Evolutionary conservation across 2,329 filamentous ascomycete species (phyloP).

Genomic region (Fusarium bulbicola): DNA sequence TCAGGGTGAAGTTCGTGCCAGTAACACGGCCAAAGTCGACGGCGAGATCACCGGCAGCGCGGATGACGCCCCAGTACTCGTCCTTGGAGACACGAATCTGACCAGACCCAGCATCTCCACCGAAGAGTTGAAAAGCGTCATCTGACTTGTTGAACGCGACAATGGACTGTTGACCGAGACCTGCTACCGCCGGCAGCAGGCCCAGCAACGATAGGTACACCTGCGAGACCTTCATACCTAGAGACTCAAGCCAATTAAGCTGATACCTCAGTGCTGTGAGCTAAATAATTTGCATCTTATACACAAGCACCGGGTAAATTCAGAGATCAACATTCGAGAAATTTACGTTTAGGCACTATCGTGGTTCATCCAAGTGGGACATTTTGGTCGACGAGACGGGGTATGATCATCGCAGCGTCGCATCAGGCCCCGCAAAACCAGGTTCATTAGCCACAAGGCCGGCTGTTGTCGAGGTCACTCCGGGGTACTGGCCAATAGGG

Average conservation of each 20-base stretch:
- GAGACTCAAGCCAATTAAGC: background rate
- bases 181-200: conserved; percentile 5
- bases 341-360: conserved; percentile 14
- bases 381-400: background rate
- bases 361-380: conserved; percentile 12
- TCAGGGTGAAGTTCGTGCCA: conserved; percentile 68
- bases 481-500: background rate
- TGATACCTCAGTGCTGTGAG: background rate
- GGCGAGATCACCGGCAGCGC: conserved; percentile 73
- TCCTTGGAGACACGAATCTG: conserved; percentile 65
- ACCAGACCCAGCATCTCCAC: conserved; percentile 23
- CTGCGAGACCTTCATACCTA: conserved; percentile 10
- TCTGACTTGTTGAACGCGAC: conserved; percentile 23
- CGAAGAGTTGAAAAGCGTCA: conserved; percentile 13
- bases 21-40: conserved; percentile 77
- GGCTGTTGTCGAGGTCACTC: conserved; percentile 1
- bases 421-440: conserved; percentile 12
- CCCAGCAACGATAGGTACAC: conserved; percentile 7
- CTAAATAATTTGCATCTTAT: background rate
- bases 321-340: background rate
- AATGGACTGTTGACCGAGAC: conserved; percentile 22
- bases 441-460: conserved; percentile 27
- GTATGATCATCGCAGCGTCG: conserved; percentile 19
- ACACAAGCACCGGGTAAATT: conserved; percentile 12
- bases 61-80: conserved; percentile 75